Base-by-base conservation (phyloP, 164 flowering plant genomes). In the Protea cynaroides region DNA sequence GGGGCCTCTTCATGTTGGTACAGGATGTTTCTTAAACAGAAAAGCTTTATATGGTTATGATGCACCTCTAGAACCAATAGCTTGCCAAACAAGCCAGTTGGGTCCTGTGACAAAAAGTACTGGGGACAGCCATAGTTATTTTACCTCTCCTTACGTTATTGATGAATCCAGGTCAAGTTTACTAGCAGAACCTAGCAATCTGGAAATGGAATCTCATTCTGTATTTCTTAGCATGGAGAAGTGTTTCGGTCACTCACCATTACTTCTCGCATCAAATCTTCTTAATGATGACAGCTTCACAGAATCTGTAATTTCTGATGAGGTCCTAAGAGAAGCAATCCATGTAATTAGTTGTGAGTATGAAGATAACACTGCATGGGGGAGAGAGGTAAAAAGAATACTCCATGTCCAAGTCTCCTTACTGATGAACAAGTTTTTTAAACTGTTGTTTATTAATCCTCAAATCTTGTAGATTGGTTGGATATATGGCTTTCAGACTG, bases 41-140 rank as follows among this genome's bases (percentile, higher is more conserved):
- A 76, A 73, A 73, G 77, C 82, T 19, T 69, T 79, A 22, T 79
- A 79, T 66, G 79, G 82, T 21, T 75, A 69, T 64, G 78, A 71
- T 18, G 78, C 72, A 36, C 72, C 71, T 22, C 25, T 24, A 8
- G 57, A 59, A 56, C 69, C 22, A 63, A 61, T 47, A 61, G 59
- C 50, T 12, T 59, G 40, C 19, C 58, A 65, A 56, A 57, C 66
- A 53, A 64, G 61, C 65, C 49, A 70, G 17, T 63, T 34, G 46
- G 25, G 65, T 8, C 37, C 74, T 22, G 61, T n/a, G 64, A 70
- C 36, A 59, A 62, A 61, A 69, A 57, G 25, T 49, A 18, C 56
- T 29, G 59, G 22, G 8, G 47, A 19, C 36, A 34, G n/a, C 44
- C 36, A 15, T 13, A 24, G 56, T 37, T 51, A 21, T 67, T 40